phyloP scores from a whole-genome alignment of 768 basidiomycete genomes.

The Hygrocybe punicea region DNA sequence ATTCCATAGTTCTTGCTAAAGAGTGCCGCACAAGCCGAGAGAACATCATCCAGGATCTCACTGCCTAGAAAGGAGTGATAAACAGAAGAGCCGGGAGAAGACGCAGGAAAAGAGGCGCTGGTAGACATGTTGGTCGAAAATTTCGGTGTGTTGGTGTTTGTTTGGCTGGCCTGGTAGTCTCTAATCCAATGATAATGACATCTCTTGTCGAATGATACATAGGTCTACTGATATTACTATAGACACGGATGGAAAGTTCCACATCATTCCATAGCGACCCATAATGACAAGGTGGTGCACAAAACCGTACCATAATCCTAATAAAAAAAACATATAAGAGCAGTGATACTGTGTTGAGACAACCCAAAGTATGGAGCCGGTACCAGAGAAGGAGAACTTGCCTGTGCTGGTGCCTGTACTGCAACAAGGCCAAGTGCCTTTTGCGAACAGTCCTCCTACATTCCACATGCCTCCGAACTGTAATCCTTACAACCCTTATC shows the following conservation, averaged over 20 bases:
- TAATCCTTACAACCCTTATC: neutral
- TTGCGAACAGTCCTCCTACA: neutral
- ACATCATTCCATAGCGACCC: no score
- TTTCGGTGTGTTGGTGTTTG: no score
- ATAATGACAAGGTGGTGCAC: no score
- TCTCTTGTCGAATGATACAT: no score
- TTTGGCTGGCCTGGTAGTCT: no score
- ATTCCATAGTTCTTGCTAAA: slow-evolving; percentile 32
- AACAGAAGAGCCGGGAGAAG: neutral
- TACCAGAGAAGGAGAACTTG: neutral
- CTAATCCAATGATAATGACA: no score
- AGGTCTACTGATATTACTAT: no score
- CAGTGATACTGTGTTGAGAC: no score
- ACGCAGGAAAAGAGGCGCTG: neutral
- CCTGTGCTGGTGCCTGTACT: neutral
- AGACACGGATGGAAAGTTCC: no score
- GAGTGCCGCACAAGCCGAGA: slow-evolving; percentile 23
- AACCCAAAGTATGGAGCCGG: neutral
- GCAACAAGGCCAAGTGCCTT: neutral
- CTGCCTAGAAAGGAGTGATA: neutral
- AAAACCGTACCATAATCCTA: no score
- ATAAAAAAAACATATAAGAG: no score
- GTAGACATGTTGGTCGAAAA: no score
- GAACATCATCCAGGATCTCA: neutral
- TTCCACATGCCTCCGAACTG: neutral